Conservation (phyloP, 1,139 yeast species). For the Hemisphaericaspora xylanilytica region DNA sequence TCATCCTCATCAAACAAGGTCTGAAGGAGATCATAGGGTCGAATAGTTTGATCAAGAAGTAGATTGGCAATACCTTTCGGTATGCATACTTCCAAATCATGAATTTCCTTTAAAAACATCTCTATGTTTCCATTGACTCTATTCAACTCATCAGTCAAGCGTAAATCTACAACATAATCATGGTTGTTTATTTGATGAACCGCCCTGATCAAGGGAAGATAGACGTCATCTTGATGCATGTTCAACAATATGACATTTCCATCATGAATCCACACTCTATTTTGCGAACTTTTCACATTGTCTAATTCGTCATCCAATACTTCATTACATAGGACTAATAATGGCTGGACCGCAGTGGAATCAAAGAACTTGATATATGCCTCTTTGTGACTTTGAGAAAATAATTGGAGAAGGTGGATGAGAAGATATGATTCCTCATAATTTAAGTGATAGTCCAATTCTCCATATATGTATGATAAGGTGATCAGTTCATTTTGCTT, state of each 20-base stretch:
- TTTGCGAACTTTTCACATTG: conserved; percentile 35
- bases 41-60: conserved; percentile 12
- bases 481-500: conserved; percentile 2
- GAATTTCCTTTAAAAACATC: conserved; percentile 5
- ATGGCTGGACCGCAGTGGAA: conserved; percentile 51
- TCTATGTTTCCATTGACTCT: conserved; percentile 1
- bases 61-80: conserved; percentile 18
- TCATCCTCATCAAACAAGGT: conserved; percentile 14
- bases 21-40: conserved; percentile 7
- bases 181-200: conserved; percentile 26
- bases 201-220: conserved; percentile 29
- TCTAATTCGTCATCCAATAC: conserved; percentile 41
- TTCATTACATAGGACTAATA: conserved; percentile 50
- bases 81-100: conserved; percentile 15
- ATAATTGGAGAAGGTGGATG: conserved; percentile 35
- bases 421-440: conserved; percentile 48
- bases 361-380: conserved; percentile 50
- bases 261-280: conserved; percentile 45
- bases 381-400: conserved; percentile 27
- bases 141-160: conserved; percentile 12
- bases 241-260: conserved; percentile 29
- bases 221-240: conserved; percentile 22
- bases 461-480: conserved; percentile 39
- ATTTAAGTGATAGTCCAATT: conserved; percentile 41
- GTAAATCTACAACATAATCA: conserved; percentile 18